Evolutionary conservation across 257 asterid species (phyloP).

Genomic region (Solanum gracilifrons): DNA sequence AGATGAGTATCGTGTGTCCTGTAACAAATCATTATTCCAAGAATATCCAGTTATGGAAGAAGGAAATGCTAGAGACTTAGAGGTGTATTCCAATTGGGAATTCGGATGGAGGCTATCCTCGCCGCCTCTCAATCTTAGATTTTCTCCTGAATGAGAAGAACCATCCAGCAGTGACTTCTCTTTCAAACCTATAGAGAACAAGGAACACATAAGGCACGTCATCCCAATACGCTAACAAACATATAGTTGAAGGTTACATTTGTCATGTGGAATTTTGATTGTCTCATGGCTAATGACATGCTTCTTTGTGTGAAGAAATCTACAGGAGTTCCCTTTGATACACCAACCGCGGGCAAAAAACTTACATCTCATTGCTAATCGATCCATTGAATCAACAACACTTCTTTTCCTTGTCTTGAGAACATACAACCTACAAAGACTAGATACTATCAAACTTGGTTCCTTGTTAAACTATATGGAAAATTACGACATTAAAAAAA

Average conservation of each 20-base stretch:
- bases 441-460: conserved; percentile 15
- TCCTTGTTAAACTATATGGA: conserved; percentile 6
- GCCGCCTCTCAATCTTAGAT: background rate
- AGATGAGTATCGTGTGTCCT: conserved; percentile 1
- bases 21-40: conserved; percentile 2
- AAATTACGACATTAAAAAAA: too few species aligned
- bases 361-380: conserved; percentile 41
- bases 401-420: conserved; percentile 37
- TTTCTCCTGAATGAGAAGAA: conserved; percentile 7
- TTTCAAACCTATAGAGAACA: too few species aligned
- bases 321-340: conserved; percentile 64
- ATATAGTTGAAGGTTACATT: background rate
- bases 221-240: background rate
- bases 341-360: conserved; percentile 88
- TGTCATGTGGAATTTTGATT: background rate
- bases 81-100: conserved; percentile 10
- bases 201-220: too few species aligned
- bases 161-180: too few species aligned
- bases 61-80: conserved; percentile 30
- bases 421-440: conserved; percentile 51
- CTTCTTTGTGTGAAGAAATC: conserved; percentile 55
- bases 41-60: conserved; percentile 28
- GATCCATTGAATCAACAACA: conserved; percentile 23
- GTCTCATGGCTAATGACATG: background rate
- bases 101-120: background rate